These are phyloP conservation scores for Mucor circinelloides DNA, from an alignment of 371 early-diverging fungal genomes.

Conservation along the genomic window DNA sequence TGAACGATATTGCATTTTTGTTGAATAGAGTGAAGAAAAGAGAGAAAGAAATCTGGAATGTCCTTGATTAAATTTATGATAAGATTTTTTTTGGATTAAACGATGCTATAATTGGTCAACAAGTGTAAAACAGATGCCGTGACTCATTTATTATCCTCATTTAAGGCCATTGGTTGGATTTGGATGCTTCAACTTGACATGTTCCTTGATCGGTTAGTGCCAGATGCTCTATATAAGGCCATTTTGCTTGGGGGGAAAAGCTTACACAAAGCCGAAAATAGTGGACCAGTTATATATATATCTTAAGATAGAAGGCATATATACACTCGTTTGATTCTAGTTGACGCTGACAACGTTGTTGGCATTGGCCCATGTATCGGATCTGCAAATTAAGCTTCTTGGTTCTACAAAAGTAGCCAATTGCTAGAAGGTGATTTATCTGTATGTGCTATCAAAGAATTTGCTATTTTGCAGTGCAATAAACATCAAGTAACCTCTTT, in stretches of 20 bases:
- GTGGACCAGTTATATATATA: too few relatives aligned
- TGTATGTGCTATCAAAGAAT: too few relatives aligned
- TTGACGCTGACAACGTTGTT: too few relatives aligned
- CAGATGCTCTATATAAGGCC: background rate
- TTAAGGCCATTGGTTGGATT: background rate
- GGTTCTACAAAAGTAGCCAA: too few relatives aligned
- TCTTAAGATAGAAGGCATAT: too few relatives aligned
- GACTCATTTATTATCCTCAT: constrained; percentile 14
- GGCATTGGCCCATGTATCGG: too few relatives aligned
- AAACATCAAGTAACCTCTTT: too few relatives aligned
- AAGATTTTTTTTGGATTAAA: background rate
- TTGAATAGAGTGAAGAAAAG: background rate
- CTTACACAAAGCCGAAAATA: too few relatives aligned
- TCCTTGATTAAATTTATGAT: background rate
- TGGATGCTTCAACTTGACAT: background rate
- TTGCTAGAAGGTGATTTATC: too few relatives aligned
- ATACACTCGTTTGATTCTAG: too few relatives aligned
- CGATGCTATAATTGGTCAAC: constrained; percentile 16
- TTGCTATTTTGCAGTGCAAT: too few relatives aligned
- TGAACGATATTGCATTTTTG: constrained; percentile 81
- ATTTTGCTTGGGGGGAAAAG: background rate
- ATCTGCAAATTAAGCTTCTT: too few relatives aligned
- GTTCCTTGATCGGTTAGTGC: background rate
- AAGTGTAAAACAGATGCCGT: constrained; percentile 1
- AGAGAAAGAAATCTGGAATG: constrained; percentile 3